These are phyloP conservation scores for Triticum dicoccoides DNA, from an alignment of 176 grass and related monocot species.

Conservation along the genomic window DNA sequence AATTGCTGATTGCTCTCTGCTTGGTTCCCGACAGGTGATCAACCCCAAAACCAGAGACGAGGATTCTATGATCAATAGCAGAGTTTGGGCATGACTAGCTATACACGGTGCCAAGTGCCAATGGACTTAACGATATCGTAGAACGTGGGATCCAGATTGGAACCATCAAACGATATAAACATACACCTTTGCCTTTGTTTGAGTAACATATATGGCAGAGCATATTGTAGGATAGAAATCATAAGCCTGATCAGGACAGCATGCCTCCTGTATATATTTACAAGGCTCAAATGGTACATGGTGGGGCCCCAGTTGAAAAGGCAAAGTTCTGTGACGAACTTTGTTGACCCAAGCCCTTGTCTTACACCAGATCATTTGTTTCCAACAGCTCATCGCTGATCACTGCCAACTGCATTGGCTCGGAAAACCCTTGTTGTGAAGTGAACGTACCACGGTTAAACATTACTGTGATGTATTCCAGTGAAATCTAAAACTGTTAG, in stretches of 20 bases:
- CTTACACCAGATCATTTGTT: background rate
- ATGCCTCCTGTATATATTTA: conserved; percentile 31
- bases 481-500: background rate
- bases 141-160: background rate
- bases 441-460: background rate
- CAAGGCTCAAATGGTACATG: conserved; percentile 3
- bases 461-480: background rate
- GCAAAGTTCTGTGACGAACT: background rate
- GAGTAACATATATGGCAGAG: conserved; percentile 29
- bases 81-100: conserved; percentile 5
- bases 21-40: conserved; percentile 38
- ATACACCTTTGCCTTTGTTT: conserved; percentile 12
- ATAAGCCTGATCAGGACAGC: conserved; percentile 17
- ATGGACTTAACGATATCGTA: background rate
- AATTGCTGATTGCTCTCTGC: background rate
- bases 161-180: background rate
- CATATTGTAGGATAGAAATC: conserved; percentile 34
- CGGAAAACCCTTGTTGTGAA: background rate
- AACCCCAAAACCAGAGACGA: conserved; percentile 50
- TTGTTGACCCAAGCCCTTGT: background rate
- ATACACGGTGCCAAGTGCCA: conserved; percentile 11
- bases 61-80: conserved; percentile 70
- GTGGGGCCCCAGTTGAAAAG: background rate
- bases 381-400: conserved; percentile 7
- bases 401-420: background rate